Conservation (phyloP, 164 flowering plant species). For the Umbilicus rupestris region DNA sequence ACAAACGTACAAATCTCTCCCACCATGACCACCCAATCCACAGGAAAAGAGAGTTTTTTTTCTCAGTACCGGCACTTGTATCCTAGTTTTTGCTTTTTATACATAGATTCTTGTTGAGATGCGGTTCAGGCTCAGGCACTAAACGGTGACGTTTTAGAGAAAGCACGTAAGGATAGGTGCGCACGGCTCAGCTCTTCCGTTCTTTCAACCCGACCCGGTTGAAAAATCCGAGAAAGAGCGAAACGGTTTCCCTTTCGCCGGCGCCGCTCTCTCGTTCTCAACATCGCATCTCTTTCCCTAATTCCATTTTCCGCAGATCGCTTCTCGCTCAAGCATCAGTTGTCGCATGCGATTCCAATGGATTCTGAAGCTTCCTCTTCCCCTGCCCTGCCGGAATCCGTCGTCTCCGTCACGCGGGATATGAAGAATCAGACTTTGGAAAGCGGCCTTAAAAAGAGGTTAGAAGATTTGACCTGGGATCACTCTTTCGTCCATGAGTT, state of each 20-base stretch:
- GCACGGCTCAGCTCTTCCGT: too few relatives aligned
- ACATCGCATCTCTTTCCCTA: conserved; percentile 10
- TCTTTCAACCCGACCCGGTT: too few relatives aligned
- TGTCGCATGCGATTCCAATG: conserved; percentile 20
- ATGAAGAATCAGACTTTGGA: conserved; percentile 38
- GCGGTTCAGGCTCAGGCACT: too few relatives aligned
- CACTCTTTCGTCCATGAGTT: conserved; percentile 79
- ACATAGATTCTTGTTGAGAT: too few relatives aligned
- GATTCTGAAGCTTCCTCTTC: conserved; percentile 18
- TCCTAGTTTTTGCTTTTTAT: background rate
- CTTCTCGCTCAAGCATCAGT: background rate
- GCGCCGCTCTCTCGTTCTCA: conserved; percentile 7
- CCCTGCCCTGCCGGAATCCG: conserved; percentile 17
- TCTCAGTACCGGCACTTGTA: background rate
- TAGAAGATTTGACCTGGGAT: conserved; percentile 92
- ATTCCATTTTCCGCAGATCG: background rate
- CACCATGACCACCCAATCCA: background rate
- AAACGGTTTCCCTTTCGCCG: conserved; percentile 21
- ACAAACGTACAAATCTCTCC: background rate
- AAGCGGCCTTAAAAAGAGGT: conserved; percentile 21
- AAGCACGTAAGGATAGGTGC: too few relatives aligned
- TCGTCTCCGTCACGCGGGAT: conserved; percentile 44
- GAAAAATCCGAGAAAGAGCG: too few relatives aligned
- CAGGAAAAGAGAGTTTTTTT: background rate
- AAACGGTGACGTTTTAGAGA: too few relatives aligned